Base-by-base conservation (phyloP, 345 rosid species). In the Noccaea bulbosa region DNA sequence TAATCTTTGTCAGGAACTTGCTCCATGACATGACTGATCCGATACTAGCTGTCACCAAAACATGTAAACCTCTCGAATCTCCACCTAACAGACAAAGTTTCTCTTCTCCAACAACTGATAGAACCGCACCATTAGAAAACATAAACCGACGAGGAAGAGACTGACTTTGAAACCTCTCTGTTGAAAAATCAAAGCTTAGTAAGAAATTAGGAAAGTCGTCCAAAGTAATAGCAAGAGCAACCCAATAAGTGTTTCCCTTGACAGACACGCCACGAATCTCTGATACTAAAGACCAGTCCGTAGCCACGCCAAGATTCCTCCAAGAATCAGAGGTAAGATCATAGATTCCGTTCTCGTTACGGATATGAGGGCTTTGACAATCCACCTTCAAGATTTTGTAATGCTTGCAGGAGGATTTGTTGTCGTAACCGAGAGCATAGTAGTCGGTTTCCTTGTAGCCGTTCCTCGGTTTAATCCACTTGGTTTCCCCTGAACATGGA, bases 401-500 rank as follows among this genome's bases (percentile, higher is more conserved):
- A 6, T 62, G 7, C 14, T 61, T 60, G 65, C 33, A 11, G 0
- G 47, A 17, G 10, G 48, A 39, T 58, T 9, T 44, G 52, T 5
- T 44, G 10, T 44, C 40, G 17, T 43, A 43, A 30, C 65, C 65
- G 3, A 61, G 65, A 43, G 51, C 51, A 61, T 27, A 43, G 3
- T 2, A 2, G 44, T 57, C 15, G 0, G 9, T 20, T 4, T 10
- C 2, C 39, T n/a, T 27, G 65, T 27, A 43, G 3, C 9, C 4
- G 24, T n/a, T 43, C 5, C 24, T 61, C 4, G 38, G 65, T 61
- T 27, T 27, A 27, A 61, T 61, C 38, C 50, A 61, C 37, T n/a
- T 24, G 38, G 65, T 24, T 60, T 41, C 65, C 11, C 65, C 65
- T 12, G 65, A 24, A 27, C 49, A 60, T n/a, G 22, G 22, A 24